Evolutionary conservation across 192 early-diverging fungal genomes (phyloP).

Genomic region (Coemansia umbellata): DNA sequence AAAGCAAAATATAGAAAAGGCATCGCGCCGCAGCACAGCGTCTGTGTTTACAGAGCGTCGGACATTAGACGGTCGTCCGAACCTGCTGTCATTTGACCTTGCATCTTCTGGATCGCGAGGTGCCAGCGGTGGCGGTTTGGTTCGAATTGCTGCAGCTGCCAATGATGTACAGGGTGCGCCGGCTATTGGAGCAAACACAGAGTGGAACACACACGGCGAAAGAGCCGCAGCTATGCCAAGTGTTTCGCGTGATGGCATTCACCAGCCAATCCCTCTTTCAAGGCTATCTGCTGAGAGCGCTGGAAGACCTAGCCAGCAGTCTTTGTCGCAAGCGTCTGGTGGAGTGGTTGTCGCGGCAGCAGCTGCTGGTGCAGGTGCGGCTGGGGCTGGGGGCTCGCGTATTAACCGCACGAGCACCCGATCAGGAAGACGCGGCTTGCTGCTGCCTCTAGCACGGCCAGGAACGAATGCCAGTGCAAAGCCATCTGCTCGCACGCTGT

Average conservation of each 20-base stretch:
- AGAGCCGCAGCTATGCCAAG: constrained; percentile 5
- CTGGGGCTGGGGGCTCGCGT: background rate
- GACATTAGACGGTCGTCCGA: constrained; percentile 47
- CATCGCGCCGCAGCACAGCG: constrained; percentile 40
- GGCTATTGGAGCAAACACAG: background rate
- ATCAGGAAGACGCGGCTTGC: constrained; percentile 32
- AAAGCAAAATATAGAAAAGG: constrained; percentile 30
- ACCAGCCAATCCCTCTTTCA: background rate
- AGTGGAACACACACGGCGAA: too few species aligned
- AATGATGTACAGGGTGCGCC: background rate
- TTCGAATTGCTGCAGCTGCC: constrained; percentile 13
- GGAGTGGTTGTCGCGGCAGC: background rate
- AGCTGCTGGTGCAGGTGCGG: background rate
- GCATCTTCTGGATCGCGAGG: constrained; percentile 11
- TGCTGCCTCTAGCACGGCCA: constrained; percentile 42
- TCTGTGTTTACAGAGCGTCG: constrained; percentile 38
- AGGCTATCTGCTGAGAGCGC: constrained; percentile 28
- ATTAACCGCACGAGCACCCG: constrained; percentile 12
- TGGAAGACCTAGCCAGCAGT: background rate
- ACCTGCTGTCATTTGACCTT: constrained; percentile 39
- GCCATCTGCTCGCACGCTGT: constrained; percentile 40
- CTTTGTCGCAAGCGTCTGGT: background rate
- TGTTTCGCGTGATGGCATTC: background rate
- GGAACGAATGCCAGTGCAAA: constrained; percentile 9
- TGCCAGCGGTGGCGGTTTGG: constrained; percentile 17